Evolutionary conservation across 78 protist species (phyloP).

Genomic region (Dictyostelium purpureum): DNA sequence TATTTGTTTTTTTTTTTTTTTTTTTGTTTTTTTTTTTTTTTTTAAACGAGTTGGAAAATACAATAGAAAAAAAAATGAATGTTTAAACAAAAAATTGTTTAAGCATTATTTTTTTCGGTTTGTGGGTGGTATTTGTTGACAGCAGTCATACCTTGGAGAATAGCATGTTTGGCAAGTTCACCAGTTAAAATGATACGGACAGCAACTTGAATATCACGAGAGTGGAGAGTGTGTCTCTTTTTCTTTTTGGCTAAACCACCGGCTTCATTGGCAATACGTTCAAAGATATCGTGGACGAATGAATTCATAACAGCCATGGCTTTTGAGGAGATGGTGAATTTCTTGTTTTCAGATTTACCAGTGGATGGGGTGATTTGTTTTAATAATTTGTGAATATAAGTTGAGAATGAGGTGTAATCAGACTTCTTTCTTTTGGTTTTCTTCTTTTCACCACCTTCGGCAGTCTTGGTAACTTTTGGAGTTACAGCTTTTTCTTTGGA

Average conservation of each 20-base stretch:
- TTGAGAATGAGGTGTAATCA: conserved; percentile 73
- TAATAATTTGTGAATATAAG: conserved; percentile 91
- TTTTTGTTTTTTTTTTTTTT: too few species aligned
- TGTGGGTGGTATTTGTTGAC: conserved; percentile 91
- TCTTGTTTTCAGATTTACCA: conserved; percentile 23
- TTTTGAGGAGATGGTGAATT: conserved; percentile 89
- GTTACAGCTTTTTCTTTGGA: conserved; percentile 9
- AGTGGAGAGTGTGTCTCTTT: conserved; percentile 86
- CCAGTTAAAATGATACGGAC: conserved; percentile 95
- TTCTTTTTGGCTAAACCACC: conserved; percentile 88
- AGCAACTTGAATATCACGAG: conserved; percentile 95
- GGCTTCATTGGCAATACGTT: conserved; percentile 91
- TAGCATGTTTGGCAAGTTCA: conserved; percentile 97
- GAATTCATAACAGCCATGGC: conserved; percentile 94
- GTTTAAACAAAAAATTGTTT: too few species aligned
- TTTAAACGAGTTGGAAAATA: too few species aligned
- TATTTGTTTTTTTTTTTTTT: too few species aligned
- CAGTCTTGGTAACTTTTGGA: conserved; percentile 27
- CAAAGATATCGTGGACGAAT: conserved; percentile 92
- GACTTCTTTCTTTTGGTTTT: conserved; percentile 62
- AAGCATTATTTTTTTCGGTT: background rate
- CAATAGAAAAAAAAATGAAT: too few species aligned
- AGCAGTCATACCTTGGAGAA: conserved; percentile 95
- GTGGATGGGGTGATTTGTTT: conserved; percentile 82
- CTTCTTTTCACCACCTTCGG: conserved; percentile 22